Percentiles rank a stretch among this genome's conserved stretches.
Evolutionary conservation across 768 basidiomycete species (phyloP).

Genomic region (Auricularia sp.): DNA sequence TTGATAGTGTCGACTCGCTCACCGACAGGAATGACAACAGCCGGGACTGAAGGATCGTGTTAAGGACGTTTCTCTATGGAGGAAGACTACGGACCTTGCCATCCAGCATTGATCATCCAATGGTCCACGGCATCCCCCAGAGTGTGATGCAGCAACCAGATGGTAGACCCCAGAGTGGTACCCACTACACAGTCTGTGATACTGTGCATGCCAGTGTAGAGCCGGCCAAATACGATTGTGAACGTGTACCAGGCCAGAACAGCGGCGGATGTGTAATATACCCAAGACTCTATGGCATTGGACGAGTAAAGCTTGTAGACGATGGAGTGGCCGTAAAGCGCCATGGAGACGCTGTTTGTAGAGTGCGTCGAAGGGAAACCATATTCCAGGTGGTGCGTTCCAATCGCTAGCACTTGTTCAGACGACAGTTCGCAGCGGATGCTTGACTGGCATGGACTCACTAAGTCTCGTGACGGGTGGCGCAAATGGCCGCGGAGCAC

Average conservation of each 20-base stretch:
- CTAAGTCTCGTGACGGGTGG: slow-evolving; percentile 88
- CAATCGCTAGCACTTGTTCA: slow-evolving; percentile 41
- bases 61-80: not conserved
- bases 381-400: slow-evolving; percentile 78
- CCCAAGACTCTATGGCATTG: not conserved
- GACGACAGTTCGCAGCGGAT: not conserved
- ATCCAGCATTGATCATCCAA: slow-evolving; percentile 23
- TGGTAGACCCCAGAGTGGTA: slow-evolving; percentile 47
- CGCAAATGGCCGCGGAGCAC: slow-evolving; percentile 80
- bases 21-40: slow-evolving; percentile 10
- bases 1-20: slow-evolving; percentile 17
- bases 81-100: slow-evolving; percentile 17
- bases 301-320: not conserved
- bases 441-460: slow-evolving; percentile 26
- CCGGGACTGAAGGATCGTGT: slow-evolving; percentile 19
- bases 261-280: slow-evolving; percentile 21
- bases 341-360: slow-evolving; percentile 83
- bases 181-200: slow-evolving; percentile 66
- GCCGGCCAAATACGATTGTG: slow-evolving; percentile 67
- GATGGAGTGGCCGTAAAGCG: slow-evolving; percentile 51
- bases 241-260: slow-evolving; percentile 48
- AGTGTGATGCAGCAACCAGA: slow-evolving; percentile 43
- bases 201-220: slow-evolving; percentile 86
- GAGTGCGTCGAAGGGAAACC: slow-evolving; percentile 96
- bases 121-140: slow-evolving; percentile 29